Base-by-base conservation (phyloP, 1,284 basidiomycete genomes). In the Ustanciosporium gigantosporum region DNA sequence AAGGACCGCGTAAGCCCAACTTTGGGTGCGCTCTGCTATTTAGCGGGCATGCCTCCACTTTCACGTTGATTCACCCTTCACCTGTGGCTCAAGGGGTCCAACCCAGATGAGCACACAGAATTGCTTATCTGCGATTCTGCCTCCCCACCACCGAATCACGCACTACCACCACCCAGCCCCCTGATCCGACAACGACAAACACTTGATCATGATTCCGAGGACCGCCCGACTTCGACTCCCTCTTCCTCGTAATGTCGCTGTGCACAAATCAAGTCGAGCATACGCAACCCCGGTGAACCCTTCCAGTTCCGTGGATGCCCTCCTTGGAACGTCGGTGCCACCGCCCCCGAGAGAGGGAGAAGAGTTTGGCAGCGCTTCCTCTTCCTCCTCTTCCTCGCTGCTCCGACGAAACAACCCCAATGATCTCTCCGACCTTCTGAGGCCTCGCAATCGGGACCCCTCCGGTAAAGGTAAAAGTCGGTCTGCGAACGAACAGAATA, bases 221-320 rank as follows among this genome's bases (percentile, higher is more conserved):
- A 47, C 45, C 5, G 41, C 47, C 7, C 51, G 58, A 15, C 34
- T 55, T 25, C 36, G 31, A 31, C 20, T 44, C 19, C 50, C 37
- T 13, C 27, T 46, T 21, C n/a, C n/a, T n/a, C n/a, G n/a, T n/a
- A n/a, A n/a, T n/a, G n/a, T n/a, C n/a, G n/a, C n/a, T n/a, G n/a
- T n/a, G n/a, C n/a, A n/a, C n/a, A n/a, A n/a, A n/a, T 8, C 32
- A 9, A 37, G 36, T 13, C 36, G 36, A 21, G 21, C 36, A 25
- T 57, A 59, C 24, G 71, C 71, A 14, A 49, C 60, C 13, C 72
- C 71, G 5, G 58, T 74, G 25, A 73, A 73, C 31, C 57, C 64
- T 7, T 46, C 50, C 4, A 57, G 60, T 35, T 66, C 61, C 15
- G 70, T 74, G 35, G 72, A 74, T 37, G 66, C 68, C 3, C 55